A percentile compares a stretch with the other conserved stretches of the same genome.
phyloP scores from a whole-genome alignment of 495 filamentous ascomycete genomes.

The Neurospora tetrasperma region DNA sequence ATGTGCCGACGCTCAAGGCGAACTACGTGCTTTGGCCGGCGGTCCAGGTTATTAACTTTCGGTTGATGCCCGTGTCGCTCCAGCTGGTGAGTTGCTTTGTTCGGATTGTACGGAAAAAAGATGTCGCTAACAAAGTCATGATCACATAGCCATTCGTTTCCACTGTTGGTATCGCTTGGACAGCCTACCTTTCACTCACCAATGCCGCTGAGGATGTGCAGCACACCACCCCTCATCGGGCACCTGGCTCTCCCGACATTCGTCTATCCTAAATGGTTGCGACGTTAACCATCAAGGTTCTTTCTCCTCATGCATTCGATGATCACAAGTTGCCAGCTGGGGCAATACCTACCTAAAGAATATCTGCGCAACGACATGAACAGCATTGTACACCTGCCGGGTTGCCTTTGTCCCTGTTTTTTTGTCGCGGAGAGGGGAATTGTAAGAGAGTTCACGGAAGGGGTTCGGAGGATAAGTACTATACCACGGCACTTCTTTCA shows the following conservation, averaged over 20 bases:
- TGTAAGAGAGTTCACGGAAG: neutral
- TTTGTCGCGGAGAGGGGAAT: neutral
- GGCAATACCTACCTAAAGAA: neutral
- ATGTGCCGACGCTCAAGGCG: conserved; percentile 86
- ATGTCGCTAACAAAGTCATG: neutral
- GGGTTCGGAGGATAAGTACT: neutral
- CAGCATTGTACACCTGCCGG: neutral
- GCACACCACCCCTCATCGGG: conserved; percentile 9
- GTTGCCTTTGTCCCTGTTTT: neutral
- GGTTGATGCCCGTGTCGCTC: conserved; percentile 88
- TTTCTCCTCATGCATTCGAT: neutral
- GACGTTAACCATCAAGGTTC: neutral
- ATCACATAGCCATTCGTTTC: conserved; percentile 83
- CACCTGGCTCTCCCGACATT: conserved; percentile 24
- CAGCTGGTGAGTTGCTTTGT: conserved; percentile 66
- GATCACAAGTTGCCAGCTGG: neutral
- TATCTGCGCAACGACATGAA: neutral
- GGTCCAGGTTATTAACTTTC: conserved; percentile 95
- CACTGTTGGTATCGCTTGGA: conserved; percentile 95
- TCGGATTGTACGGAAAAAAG: neutral
- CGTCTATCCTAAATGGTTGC: conserved; percentile 8
- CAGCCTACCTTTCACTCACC: conserved; percentile 91
- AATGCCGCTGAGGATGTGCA: conserved; percentile 68
- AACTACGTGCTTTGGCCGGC: conserved; percentile 95
- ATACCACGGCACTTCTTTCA: neutral